A percentile compares a stretch with the other conserved stretches of the same genome.
phyloP scores from a whole-genome alignment of 345 rosid species.

The Eucalyptus marginata region DNA sequence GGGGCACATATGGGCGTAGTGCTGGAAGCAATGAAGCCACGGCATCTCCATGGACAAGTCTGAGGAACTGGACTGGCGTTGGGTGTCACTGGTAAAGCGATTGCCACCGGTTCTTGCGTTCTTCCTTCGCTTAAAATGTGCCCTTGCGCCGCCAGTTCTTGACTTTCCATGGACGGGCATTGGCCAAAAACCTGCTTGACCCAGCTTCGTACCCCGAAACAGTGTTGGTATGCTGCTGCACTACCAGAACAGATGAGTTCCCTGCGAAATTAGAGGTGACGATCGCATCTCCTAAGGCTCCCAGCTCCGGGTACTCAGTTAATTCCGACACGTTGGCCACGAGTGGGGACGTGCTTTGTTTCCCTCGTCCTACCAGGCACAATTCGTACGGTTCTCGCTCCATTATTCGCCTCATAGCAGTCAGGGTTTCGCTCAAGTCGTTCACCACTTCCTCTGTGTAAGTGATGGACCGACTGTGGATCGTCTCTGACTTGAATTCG shows the following conservation, averaged over 20 bases:
- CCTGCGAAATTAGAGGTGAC: constrained; percentile 22
- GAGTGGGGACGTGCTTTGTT: constrained; percentile 6
- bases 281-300: constrained; percentile 42
- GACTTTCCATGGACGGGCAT: neutral
- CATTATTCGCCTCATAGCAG: neutral
- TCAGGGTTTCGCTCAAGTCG: constrained; percentile 11
- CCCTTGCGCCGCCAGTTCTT: neutral
- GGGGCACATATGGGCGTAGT: neutral
- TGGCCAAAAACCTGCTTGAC: neutral
- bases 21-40: neutral
- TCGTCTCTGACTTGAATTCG: constrained; percentile 10
- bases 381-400: constrained; percentile 5
- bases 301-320: constrained; percentile 40
- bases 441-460: constrained; percentile 13
- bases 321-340: constrained; percentile 31
- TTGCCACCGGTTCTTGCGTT: neutral
- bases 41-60: neutral
- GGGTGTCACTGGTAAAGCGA: neutral
- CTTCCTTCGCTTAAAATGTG: neutral
- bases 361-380: constrained; percentile 23
- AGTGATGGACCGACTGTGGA: neutral
- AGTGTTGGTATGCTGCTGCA: constrained; percentile 27
- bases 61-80: neutral
- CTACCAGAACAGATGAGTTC: constrained; percentile 46
- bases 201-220: neutral